These are phyloP conservation scores for Limtongia smithiae DNA, from an alignment of 805 yeast species.

Conservation along the genomic window DNA sequence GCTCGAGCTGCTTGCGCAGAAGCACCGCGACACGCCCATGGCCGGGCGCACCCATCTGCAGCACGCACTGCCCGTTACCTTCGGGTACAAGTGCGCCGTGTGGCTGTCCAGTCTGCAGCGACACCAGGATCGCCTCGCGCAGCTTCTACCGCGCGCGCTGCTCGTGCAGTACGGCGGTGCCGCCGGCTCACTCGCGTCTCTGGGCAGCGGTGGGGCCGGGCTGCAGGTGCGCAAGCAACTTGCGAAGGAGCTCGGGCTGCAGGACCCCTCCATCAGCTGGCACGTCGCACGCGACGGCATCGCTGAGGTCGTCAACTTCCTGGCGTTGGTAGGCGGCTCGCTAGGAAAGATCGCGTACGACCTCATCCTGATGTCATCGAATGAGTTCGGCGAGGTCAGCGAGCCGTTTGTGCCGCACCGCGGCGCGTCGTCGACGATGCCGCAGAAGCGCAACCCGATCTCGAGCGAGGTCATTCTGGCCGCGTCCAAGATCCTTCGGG, in stretches of 20 bases:
- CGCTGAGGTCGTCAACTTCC: not conserved
- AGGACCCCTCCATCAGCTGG: not conserved
- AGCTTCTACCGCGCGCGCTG: too few relatives aligned
- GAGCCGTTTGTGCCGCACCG: slow-evolving; percentile 1
- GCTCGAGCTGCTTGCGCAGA: not conserved
- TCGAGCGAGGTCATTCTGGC: slow-evolving; percentile 1
- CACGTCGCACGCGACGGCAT: slow-evolving; percentile 4
- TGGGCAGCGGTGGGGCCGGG: not conserved
- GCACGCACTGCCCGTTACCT: too few relatives aligned
- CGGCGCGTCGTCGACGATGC: slow-evolving; percentile 5
- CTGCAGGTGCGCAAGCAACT: slow-evolving; percentile 1
- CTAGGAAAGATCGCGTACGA: not conserved
- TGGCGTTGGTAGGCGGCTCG: not conserved
- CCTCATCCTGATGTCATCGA: not conserved
- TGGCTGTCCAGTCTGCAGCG: too few relatives aligned
- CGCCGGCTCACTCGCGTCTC: not conserved
- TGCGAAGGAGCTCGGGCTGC: not conserved
- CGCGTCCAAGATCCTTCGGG: not conserved
- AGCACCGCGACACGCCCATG: not conserved
- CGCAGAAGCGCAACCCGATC: slow-evolving; percentile 3
- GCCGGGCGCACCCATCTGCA: too few relatives aligned
- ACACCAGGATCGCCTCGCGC: too few relatives aligned
- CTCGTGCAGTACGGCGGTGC: too few relatives aligned
- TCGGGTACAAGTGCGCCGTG: too few relatives aligned
- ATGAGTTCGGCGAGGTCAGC: not conserved